phyloP scores from a whole-genome alignment of 441 rosid species.

The Kokia cookei region DNA sequence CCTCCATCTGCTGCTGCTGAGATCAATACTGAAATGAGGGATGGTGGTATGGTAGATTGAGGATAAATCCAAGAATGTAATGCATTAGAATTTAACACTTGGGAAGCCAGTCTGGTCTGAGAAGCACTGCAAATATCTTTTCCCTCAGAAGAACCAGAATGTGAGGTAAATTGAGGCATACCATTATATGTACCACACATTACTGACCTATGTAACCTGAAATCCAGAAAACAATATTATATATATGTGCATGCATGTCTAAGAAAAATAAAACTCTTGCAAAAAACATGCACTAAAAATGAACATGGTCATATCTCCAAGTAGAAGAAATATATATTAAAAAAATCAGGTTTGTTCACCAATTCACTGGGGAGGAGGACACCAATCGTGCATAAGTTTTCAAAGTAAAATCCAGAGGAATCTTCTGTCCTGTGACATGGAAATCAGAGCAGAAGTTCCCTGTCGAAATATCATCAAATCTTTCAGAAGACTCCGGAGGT shows the following conservation, averaged over 20 bases:
- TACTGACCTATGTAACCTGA: conserved; percentile 68
- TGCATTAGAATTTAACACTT: conserved; percentile 39
- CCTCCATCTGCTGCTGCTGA: conserved; percentile 62
- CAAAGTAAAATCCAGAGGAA: conserved; percentile 86
- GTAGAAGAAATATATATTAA: background rate
- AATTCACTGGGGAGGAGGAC: conserved; percentile 52
- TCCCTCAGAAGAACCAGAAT: conserved; percentile 28
- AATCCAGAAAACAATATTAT: conserved; percentile 13
- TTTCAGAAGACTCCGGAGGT: conserved; percentile 31
- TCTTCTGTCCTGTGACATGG: conserved; percentile 47
- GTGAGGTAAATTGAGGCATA: conserved; percentile 33
- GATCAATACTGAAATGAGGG: conserved; percentile 53
- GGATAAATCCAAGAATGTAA: conserved; percentile 96
- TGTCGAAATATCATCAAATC: conserved; percentile 28
- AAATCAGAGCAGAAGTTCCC: conserved; percentile 51
- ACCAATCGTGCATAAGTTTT: conserved; percentile 66
- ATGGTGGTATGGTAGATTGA: conserved; percentile 77
- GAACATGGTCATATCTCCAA: background rate
- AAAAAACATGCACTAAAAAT: background rate
- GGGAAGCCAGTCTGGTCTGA: conserved; percentile 30
- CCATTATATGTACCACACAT: conserved; percentile 46
- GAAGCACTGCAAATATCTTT: conserved; percentile 25
- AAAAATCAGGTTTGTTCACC: conserved; percentile 42
- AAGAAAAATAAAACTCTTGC: background rate
- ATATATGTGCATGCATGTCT: background rate